phyloP scores from a whole-genome alignment of 768 basidiomycete species.

The Tylopilus intermedius region DNA sequence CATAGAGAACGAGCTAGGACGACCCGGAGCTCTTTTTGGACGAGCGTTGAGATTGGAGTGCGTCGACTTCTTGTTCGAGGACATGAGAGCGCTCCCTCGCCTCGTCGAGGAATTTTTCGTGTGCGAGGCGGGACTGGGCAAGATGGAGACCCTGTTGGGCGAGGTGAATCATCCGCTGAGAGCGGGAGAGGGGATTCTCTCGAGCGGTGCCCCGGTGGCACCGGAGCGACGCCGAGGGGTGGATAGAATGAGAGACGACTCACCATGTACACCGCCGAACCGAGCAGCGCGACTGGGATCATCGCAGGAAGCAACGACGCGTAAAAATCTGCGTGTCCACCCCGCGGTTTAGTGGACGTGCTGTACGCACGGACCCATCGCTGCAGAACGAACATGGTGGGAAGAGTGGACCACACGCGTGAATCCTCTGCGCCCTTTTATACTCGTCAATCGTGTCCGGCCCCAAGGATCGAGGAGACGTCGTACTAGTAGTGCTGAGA shows the following conservation, averaged over 20 bases:
- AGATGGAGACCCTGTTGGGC: slow-evolving; percentile 58
- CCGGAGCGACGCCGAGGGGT: not conserved
- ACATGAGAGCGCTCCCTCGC: slow-evolving; percentile 45
- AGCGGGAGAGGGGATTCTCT: slow-evolving; percentile 4
- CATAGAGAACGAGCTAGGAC: slow-evolving; percentile 19
- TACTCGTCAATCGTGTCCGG: not conserved
- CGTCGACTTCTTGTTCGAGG: slow-evolving; percentile 57
- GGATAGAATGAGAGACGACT: slow-evolving; percentile 12
- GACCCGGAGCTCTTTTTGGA: not conserved
- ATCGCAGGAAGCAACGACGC: slow-evolving; percentile 66
- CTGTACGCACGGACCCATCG: slow-evolving; percentile 4
- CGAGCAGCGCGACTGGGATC: slow-evolving; percentile 73
- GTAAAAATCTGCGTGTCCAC: slow-evolving; percentile 64
- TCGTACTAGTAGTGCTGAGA: not conserved
- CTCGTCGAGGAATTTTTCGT: slow-evolving; percentile 68
- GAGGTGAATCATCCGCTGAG: slow-evolving; percentile 12
- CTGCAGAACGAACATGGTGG: not conserved
- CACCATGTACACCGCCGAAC: slow-evolving; percentile 76
- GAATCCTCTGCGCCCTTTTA: not conserved
- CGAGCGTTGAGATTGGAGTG: slow-evolving; percentile 24
- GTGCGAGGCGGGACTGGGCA: slow-evolving; percentile 54
- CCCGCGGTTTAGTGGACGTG: slow-evolving; percentile 22
- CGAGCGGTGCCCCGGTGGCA: slow-evolving; percentile 9
- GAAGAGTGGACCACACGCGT: not conserved
- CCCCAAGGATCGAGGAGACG: not conserved